Evolutionary conservation across 768 basidiomycete genomes (phyloP).

Genomic region (Pulveroboletus sp.): DNA sequence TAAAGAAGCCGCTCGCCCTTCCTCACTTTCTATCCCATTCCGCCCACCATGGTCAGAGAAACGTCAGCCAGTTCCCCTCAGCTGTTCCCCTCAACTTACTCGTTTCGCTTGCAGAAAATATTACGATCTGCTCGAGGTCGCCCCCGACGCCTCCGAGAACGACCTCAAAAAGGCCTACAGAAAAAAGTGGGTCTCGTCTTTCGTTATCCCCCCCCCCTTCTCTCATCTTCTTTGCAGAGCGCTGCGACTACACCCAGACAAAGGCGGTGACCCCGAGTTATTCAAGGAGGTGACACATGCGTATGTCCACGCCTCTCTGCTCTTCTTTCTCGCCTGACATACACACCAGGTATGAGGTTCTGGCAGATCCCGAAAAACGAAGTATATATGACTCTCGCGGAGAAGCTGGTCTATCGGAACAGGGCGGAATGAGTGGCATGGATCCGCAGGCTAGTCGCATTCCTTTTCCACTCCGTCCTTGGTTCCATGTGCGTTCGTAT

Average conservation of each 20-base stretch:
- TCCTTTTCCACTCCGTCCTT: background rate
- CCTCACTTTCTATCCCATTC: conserved; percentile 9
- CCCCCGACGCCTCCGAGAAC: conserved; percentile 69
- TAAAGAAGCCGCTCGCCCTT: conserved; percentile 20
- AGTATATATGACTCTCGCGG: conserved; percentile 84
- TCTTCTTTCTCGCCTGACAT: conserved; percentile 1
- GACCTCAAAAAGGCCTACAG: conserved; percentile 96
- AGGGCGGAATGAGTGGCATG: conserved; percentile 92
- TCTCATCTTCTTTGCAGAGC: conserved; percentile 46
- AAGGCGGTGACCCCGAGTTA: conserved; percentile 91
- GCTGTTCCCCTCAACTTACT: background rate
- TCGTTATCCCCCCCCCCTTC: background rate
- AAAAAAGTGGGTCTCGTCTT: conserved; percentile 60
- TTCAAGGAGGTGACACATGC: conserved; percentile 98
- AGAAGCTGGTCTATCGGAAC: conserved; percentile 84
- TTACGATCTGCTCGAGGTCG: conserved; percentile 88
- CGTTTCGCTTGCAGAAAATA: conserved; percentile 55
- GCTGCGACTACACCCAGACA: conserved; percentile 83
- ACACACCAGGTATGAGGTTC: conserved; percentile 75
- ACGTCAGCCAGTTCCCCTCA: conserved; percentile 35
- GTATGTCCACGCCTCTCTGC: conserved; percentile 43
- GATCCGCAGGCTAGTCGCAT: conserved; percentile 73
- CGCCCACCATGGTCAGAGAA: conserved; percentile 60
- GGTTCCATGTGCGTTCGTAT: background rate
- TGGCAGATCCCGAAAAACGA: conserved; percentile 84